phyloP scores from a whole-genome alignment of 345 rosid genomes.

The Excoecaria agallocha region DNA sequence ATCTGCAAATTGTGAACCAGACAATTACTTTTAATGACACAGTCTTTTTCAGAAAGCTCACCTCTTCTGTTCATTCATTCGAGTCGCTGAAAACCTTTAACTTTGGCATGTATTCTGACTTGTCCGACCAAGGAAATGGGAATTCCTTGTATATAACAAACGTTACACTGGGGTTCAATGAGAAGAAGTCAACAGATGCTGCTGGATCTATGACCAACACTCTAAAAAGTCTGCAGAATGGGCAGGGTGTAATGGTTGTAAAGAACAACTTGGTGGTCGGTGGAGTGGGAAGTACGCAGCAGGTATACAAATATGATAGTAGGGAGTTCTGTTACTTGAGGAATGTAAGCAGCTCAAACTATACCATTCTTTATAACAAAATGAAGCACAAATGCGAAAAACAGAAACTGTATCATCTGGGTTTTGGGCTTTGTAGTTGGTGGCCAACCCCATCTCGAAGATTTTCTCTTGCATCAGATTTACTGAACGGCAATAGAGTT shows the following conservation, averaged over 20 bases:
- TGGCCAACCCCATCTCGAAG: slow-evolving; percentile 19
- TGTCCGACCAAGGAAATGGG: slow-evolving; percentile 37
- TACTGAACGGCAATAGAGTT: slow-evolving; percentile 11
- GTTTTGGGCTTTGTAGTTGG: slow-evolving; percentile 3
- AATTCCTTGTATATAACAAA: slow-evolving; percentile 36
- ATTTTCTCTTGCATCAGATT: slow-evolving; percentile 21
- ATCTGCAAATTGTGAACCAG: slow-evolving; percentile 62
- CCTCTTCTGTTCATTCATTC: slow-evolving; percentile 20
- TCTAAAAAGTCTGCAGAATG: slow-evolving; percentile 56
- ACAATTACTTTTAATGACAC: slow-evolving; percentile 48
- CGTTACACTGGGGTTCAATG: slow-evolving; percentile 55
- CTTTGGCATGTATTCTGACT: slow-evolving; percentile 36
- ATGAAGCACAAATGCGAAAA: slow-evolving; percentile 32
- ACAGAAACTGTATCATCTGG: slow-evolving; percentile 11
- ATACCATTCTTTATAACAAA: slow-evolving; percentile 53
- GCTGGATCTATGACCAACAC: slow-evolving; percentile 24
- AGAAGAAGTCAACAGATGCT: slow-evolving; percentile 36
- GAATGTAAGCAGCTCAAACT: slow-evolving; percentile 71
- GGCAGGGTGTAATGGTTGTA: slow-evolving; percentile 45
- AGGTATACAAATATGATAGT: slow-evolving; percentile 52
- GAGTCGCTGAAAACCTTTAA: slow-evolving; percentile 53
- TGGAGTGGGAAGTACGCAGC: slow-evolving; percentile 51
- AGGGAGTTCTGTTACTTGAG: slow-evolving; percentile 58
- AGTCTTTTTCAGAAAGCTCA: slow-evolving; percentile 31
- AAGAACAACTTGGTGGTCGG: slow-evolving; percentile 45